These are phyloP conservation scores for Asterella californica DNA, from an alignment of 225 moss, liverwort and hornwort species.

Conservation along the genomic window DNA sequence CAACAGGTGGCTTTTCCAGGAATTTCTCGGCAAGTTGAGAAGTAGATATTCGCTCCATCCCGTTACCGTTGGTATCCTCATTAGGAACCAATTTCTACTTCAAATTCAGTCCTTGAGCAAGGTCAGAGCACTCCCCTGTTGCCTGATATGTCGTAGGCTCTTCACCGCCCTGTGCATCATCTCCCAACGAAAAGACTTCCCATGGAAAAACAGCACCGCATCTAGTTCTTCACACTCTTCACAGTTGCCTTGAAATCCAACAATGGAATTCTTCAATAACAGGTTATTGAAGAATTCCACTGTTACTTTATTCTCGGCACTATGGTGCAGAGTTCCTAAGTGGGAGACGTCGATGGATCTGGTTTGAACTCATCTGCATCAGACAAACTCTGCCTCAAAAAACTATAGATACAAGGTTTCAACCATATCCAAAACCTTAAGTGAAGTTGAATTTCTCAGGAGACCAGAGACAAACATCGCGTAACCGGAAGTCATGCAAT, in stretches of 20 bases:
- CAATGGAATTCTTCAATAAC: conserved; percentile 83
- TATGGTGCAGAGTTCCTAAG: conserved; percentile 75
- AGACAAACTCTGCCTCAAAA: neutral
- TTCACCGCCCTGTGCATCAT: conserved; percentile 88
- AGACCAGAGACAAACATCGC: no score
- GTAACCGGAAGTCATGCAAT: no score
- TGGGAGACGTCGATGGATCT: conserved; percentile 75
- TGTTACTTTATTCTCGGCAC: conserved; percentile 80
- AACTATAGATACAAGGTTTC: no score
- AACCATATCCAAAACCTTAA: no score
- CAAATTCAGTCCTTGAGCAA: conserved; percentile 26
- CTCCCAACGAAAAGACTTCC: conserved; percentile 67
- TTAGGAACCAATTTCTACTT: conserved; percentile 36
- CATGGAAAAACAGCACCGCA: conserved; percentile 85
- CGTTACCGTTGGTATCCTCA: conserved; percentile 54
- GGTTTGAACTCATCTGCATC: conserved; percentile 97
- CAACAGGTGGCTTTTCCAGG: conserved; percentile 32
- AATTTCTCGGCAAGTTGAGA: conserved; percentile 32
- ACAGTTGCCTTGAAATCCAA: conserved; percentile 86
- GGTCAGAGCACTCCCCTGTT: conserved; percentile 68
- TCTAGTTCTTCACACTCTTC: conserved; percentile 89
- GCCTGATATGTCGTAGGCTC: conserved; percentile 77
- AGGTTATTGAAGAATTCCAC: conserved; percentile 91
- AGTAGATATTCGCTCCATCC: conserved; percentile 29
- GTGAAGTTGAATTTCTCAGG: no score